Base-by-base conservation (phyloP, 768 basidiomycete genomes). In the Leccinum arenicola region DNA sequence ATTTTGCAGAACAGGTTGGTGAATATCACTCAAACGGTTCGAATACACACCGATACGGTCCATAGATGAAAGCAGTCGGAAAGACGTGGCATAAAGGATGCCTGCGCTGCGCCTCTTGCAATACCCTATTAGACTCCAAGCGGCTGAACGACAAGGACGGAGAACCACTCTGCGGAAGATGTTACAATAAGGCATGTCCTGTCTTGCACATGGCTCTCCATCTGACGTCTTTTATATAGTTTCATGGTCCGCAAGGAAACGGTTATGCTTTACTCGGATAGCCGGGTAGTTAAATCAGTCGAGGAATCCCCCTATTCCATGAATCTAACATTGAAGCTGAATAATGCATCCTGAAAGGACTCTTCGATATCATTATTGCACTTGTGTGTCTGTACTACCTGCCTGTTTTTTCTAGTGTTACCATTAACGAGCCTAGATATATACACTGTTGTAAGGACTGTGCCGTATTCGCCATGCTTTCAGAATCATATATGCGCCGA, bases 71-170 rank as follows among this genome's bases (percentile, higher is more conserved):
- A 71, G 91, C 91, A 1, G 80, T 89, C 14, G 88, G 88, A 8
- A 88, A 90, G 77, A 89, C 86, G 15, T 93, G 79, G 73, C 91
- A 93, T 63, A 91, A 89, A 66, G 76, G 74, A 15, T 93, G 91
- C 66, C 72, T 93, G 63, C 77, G 91, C n/a, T 93, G 91, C 68
- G 79, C 80, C 9, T 86, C 86, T 63, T 93, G 91, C 66, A 80
- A 77, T 56, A 84, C 85, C 0, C 66, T 76, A 7, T 75, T 93
- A n/a, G 90, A 92, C 66, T 88, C 90, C 33, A 85, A 77, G 50
- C 81, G 84, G 21, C 71, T 93, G 56, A 82, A 88, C 27, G 91
- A 93, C 70, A 88, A 88, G 66, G 89, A 90, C 49, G 91, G 86
- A 1, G 78, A 82, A 12, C 87, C 88, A 12, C 76, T 84, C 38